These are phyloP conservation scores for Thinopyrum elongatum DNA, from an alignment of 176 grass and related monocot species.

Conservation along the genomic window DNA sequence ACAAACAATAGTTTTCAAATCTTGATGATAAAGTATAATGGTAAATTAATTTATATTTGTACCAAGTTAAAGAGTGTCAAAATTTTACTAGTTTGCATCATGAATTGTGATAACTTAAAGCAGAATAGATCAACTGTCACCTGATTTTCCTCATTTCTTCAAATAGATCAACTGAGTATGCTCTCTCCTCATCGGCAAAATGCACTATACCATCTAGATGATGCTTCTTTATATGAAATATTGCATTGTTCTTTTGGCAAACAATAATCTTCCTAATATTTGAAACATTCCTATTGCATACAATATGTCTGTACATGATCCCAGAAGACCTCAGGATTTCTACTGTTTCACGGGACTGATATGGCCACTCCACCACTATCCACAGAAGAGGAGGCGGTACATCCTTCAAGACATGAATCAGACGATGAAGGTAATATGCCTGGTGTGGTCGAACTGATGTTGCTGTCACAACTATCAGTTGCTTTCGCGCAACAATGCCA, in stretches of 20 bases:
- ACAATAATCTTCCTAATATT: constrained; percentile 67
- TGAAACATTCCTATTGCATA: constrained; percentile 69
- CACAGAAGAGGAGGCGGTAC: constrained; percentile 74
- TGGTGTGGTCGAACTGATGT: constrained; percentile 88
- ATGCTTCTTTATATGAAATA: constrained; percentile 97
- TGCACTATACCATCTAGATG: constrained; percentile 91
- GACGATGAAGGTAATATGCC: constrained; percentile 74
- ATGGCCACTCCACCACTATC: constrained; percentile 82
- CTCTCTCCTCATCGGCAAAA: constrained; percentile 83
- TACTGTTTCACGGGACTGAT: constrained; percentile 78
- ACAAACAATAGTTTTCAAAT: not conserved
- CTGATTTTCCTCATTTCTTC: constrained; percentile 95
- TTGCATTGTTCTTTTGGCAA: constrained; percentile 86
- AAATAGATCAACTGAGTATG: constrained; percentile 79
- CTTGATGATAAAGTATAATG: constrained; percentile 12
- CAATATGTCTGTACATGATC: constrained; percentile 94
- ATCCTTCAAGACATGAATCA: constrained; percentile 69
- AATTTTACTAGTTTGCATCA: not conserved
- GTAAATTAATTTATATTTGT: not conserved
- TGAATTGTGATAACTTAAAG: constrained; percentile 6
- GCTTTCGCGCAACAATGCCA: constrained; percentile 58
- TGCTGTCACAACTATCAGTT: constrained; percentile 80
- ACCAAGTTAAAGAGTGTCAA: not conserved
- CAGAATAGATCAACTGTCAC: constrained; percentile 40
- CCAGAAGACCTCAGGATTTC: constrained; percentile 83